phyloP scores from a whole-genome alignment of 2,329 filamentous ascomycete genomes.

The Podosphaera fusca region DNA sequence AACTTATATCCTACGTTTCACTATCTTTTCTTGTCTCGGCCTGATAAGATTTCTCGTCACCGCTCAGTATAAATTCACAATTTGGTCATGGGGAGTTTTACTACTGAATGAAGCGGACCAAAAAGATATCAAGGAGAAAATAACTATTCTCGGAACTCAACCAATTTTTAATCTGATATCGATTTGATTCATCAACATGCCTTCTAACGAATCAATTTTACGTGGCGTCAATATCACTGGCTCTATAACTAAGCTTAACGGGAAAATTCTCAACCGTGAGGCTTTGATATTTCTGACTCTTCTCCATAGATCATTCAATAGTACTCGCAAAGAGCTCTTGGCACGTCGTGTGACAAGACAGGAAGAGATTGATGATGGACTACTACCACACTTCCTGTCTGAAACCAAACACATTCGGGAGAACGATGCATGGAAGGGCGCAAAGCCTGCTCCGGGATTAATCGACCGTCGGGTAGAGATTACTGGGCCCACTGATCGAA shows the following conservation, averaged over 20 bases:
- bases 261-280: slow-evolving; percentile 78
- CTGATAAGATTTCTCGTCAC: too few relatives aligned
- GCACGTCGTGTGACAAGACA: slow-evolving; percentile 72
- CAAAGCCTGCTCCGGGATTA: slow-evolving; percentile 72
- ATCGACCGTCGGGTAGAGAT: slow-evolving; percentile 92
- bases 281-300: slow-evolving; percentile 82
- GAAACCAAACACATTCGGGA: slow-evolving; percentile 93
- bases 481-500: slow-evolving; percentile 86
- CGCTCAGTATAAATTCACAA: too few relatives aligned
- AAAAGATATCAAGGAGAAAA: too few relatives aligned
- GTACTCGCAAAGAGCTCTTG: slow-evolving; percentile 65
- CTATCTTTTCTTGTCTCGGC: too few relatives aligned
- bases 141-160: too few relatives aligned
- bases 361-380: slow-evolving; percentile 76
- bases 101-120: too few relatives aligned
- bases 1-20: too few relatives aligned
- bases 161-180: too few relatives aligned
- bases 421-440: slow-evolving; percentile 80
- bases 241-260: slow-evolving; percentile 50
- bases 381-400: slow-evolving; percentile 78
- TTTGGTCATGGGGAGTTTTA: too few relatives aligned
- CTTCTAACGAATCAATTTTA: slow-evolving; percentile 51
- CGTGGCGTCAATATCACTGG: slow-evolving; percentile 76
- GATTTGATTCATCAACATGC: slow-evolving; percentile 25
- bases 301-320: slow-evolving; percentile 86